phyloP scores from a whole-genome alignment of 164 flowering plant species.

The Piper betle region DNA sequence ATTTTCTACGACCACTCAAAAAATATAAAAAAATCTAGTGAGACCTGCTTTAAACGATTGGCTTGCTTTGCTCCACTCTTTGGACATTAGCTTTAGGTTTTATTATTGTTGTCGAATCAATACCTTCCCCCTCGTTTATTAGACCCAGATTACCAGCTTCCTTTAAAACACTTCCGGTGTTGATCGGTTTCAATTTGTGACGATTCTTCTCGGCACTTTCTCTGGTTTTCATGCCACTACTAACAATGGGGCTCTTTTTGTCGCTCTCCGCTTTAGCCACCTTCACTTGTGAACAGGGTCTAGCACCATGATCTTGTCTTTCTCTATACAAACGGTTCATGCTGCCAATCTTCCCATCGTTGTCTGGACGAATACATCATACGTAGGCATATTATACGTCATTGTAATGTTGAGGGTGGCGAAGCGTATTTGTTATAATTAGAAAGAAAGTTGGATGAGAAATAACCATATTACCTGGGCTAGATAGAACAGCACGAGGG shows the following conservation, averaged over 20 bases:
- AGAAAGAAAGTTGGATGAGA: background rate
- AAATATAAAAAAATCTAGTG: background rate
- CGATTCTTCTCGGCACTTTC: slow-evolving; percentile 16
- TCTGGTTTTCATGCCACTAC: slow-evolving; percentile 7
- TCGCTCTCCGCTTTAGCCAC: slow-evolving; percentile 7
- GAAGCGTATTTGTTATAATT: background rate
- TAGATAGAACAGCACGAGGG: slow-evolving; percentile 85
- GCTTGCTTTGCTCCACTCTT: slow-evolving; percentile 4
- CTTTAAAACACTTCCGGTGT: slow-evolving; percentile 11
- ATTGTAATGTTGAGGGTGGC: background rate
- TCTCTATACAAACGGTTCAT: slow-evolving; percentile 17
- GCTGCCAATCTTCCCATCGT: slow-evolving; percentile 34
- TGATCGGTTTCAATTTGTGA: slow-evolving; percentile 1
- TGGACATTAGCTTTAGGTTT: slow-evolving; percentile 13
- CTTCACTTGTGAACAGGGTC: slow-evolving; percentile 20
- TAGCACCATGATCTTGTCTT: slow-evolving; percentile 13
- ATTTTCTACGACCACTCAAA: too few relatives aligned
- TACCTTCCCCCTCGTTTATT: slow-evolving; percentile 14
- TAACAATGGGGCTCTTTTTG: slow-evolving; percentile 7
- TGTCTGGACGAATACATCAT: slow-evolving; percentile 19
- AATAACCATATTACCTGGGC: slow-evolving; percentile 41
- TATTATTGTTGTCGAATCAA: slow-evolving; percentile 4
- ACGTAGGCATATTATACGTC: too few relatives aligned
- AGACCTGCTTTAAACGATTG: background rate
- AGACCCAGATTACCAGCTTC: slow-evolving; percentile 16